Evolutionary conservation across 441 rosid species (phyloP).

Genomic region (Viola pubescens): DNA sequence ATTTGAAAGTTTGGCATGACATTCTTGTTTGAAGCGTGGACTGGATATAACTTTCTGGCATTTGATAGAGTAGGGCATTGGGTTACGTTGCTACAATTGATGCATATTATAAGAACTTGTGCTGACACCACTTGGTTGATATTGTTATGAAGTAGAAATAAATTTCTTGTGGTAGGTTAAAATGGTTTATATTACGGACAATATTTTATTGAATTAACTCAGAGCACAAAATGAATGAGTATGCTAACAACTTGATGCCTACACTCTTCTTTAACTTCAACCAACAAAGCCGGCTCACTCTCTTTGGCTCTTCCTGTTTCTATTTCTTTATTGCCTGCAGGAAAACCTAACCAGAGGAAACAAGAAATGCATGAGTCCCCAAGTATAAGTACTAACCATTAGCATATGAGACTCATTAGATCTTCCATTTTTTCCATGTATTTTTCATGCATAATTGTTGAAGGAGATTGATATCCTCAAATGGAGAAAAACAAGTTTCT

Average conservation of each 20-base stretch:
- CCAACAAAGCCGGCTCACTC: constrained; percentile 15
- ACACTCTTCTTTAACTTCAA: constrained; percentile 13
- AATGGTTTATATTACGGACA: background rate
- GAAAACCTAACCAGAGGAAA: constrained; percentile 10
- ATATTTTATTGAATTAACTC: constrained; percentile 16
- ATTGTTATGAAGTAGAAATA: background rate
- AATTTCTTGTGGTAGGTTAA: background rate
- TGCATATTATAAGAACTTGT: too few species aligned
- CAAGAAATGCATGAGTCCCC: constrained; percentile 17
- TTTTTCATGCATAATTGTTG: background rate
- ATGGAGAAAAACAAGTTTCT: constrained; percentile 26
- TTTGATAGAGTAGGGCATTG: too few species aligned
- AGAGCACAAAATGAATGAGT: constrained; percentile 22
- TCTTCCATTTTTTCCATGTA: background rate
- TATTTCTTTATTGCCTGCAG: constrained; percentile 1
- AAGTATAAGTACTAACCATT: constrained; percentile 15
- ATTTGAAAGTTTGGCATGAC: too few species aligned
- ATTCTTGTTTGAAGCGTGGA: too few species aligned
- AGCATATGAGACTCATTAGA: background rate
- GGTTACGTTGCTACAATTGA: too few species aligned
- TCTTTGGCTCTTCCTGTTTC: constrained; percentile 13
- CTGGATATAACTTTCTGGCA: too few species aligned
- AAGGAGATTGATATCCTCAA: background rate
- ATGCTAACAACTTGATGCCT: constrained; percentile 10
- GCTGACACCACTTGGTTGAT: background rate